Evolutionary conservation across 192 early-diverging fungal species (phyloP), one percentile per base, ranked within the genome.

Genomic region (Mortierella alpina): DNA sequence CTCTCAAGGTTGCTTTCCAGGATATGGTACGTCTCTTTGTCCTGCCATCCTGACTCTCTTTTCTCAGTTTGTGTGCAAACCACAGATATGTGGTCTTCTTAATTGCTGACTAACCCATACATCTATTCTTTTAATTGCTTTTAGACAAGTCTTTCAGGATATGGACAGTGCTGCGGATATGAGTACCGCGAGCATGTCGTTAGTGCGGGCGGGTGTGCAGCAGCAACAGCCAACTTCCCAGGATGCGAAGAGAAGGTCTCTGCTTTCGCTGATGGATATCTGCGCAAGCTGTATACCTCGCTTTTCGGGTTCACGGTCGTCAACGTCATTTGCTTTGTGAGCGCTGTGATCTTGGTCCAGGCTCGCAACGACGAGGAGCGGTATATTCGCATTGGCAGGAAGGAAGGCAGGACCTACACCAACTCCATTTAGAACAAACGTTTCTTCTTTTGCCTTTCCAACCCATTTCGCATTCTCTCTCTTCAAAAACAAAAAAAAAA

Each of bases 291-390:
- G 18, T 85, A 70, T 52, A 85, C 84, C 22, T 71, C 74, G 7
- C 65, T 85, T 18, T 85, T 85, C 53, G 84, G 79, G 47, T 85
- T 85, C 61, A 85, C 80, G 7, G 23, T 71, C 17, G 67, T 74
- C 15, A 73, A 82, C 59, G 64, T 85, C 50, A 66, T 82, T 66
- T n/a, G 42, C 22, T 82, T 85, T 52, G 63, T 85, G 51, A 66
- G 59, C 13, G 59, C 73, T 1, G 59, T 85, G 1, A 82, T 85
- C 47, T 47, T 85, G 6, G 70, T 85, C 41, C 84, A 82, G 63
- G 75, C 79, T n/a, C 82, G 73, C 53, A 85, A 85, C 63, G 84
- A 82, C 31, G 84, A 85, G 57, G 74, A 85, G 47, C 79, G 84
- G 17, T 85, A 85, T 60, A 80, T 80, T 42, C 70, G 77, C 10